Percentiles rank a stretch among this genome's conserved stretches.
Conservation (phyloP, 768 basidiomycete genomes). For the Xerocomellus dryophilus region DNA sequence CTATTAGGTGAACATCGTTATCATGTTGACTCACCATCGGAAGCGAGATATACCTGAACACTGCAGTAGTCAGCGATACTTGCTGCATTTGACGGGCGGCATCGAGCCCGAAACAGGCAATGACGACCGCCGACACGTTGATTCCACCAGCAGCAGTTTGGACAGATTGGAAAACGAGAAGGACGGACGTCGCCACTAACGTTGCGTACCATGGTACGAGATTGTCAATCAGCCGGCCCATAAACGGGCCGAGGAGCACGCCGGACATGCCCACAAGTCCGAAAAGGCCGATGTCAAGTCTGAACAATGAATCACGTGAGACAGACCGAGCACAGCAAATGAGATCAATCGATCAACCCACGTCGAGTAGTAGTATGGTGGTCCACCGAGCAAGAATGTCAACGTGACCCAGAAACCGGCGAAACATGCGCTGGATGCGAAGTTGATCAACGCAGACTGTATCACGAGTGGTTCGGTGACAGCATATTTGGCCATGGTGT, state of each 20-base stretch:
- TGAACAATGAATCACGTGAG: constrained; percentile 6
- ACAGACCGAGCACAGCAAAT: not conserved
- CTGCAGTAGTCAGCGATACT: constrained; percentile 58
- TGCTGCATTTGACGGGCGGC: constrained; percentile 72
- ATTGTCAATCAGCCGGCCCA: constrained; percentile 65
- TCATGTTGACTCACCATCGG: constrained; percentile 1
- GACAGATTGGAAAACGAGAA: constrained; percentile 54
- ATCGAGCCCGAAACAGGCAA: constrained; percentile 68
- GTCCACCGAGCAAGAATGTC: constrained; percentile 76
- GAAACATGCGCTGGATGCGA: constrained; percentile 58
- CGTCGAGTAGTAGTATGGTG: constrained; percentile 77
- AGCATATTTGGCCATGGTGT: constrained; percentile 73
- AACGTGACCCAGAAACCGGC: constrained; percentile 69
- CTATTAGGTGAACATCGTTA: constrained; percentile 14
- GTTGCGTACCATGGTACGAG: constrained; percentile 79
- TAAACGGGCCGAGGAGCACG: constrained; percentile 64
- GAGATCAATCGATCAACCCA: constrained; percentile 30
- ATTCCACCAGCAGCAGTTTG: constrained; percentile 70
- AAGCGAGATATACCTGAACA: constrained; percentile 46
- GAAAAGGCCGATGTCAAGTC: constrained; percentile 67
- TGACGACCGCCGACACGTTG: constrained; percentile 65
- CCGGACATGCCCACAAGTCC: constrained; percentile 72
- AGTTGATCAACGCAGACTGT: constrained; percentile 60
- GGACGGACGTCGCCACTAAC: constrained; percentile 47
- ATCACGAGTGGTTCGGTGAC: constrained; percentile 77